phyloP scores from a whole-genome alignment of 148 eudicot genomes.

The Heliosperma pusillum region DNA sequence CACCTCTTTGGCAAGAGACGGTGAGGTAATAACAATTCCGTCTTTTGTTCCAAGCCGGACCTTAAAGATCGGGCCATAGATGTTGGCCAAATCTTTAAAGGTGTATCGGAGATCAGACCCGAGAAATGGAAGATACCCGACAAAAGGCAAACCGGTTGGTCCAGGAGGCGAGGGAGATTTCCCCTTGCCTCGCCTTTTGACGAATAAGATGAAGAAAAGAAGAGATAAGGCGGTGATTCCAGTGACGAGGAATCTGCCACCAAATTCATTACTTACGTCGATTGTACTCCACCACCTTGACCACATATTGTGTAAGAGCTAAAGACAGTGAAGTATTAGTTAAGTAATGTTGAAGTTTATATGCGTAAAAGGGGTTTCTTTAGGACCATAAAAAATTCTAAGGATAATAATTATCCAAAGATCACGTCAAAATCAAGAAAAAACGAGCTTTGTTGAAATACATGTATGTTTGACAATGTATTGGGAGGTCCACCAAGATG shows the following conservation, averaged over 20 bases:
- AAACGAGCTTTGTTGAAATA: not conserved
- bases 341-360: not conserved
- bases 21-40: constrained; percentile 35
- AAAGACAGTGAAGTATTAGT: no score
- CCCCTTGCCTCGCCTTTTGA: not conserved
- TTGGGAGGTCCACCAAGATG: not conserved
- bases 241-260: not conserved
- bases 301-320: no score
- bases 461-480: not conserved
- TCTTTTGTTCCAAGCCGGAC: constrained; percentile 36
- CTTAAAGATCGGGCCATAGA: constrained; percentile 40
- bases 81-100: constrained; percentile 23
- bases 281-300: no score
- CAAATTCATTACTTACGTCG: not conserved
- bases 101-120: constrained; percentile 25
- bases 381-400: not conserved
- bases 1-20: constrained; percentile 38
- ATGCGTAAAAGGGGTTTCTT: not conserved
- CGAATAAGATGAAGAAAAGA: not conserved
- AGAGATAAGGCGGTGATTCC: not conserved
- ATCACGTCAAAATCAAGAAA: not conserved
- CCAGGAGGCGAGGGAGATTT: constrained; percentile 36
- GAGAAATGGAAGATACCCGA: constrained; percentile 40
- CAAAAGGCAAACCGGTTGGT: constrained; percentile 37
- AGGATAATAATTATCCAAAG: not conserved